A percentile compares a stretch with the other conserved stretches of the same genome.
Evolutionary conservation across 306 rosid species (phyloP).

Genomic region (Prunus armeniaca): DNA sequence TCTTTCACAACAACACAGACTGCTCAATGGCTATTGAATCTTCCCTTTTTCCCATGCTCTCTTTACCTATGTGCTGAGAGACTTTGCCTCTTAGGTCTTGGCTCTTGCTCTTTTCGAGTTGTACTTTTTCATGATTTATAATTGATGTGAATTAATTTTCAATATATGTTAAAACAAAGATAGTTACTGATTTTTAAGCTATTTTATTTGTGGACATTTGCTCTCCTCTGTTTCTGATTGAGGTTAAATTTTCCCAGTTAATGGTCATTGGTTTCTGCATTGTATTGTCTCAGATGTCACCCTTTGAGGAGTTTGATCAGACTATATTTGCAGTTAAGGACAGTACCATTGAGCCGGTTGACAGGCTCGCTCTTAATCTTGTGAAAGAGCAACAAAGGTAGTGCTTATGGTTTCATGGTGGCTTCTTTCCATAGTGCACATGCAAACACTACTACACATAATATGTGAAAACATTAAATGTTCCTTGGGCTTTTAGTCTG

Average conservation of each 20-base stretch:
- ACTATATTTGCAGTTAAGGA: conserved; percentile 65
- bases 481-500: neutral
- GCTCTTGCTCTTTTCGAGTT: no score
- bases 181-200: no score
- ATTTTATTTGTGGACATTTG: neutral
- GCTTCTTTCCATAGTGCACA: neutral
- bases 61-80: no score
- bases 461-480: neutral
- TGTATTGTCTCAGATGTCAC: conserved; percentile 59
- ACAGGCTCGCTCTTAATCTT: conserved; percentile 60
- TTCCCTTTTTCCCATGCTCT: no score
- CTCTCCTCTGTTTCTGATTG: neutral
- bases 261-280: conserved; percentile 21
- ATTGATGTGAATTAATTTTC: no score
- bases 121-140: no score
- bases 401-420: neutral
- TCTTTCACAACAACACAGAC: no score
- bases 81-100: no score
- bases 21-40: no score
- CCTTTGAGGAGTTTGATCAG: conserved; percentile 89
- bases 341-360: conserved; percentile 60
- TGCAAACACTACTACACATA: neutral
- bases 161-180: no score
- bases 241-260: neutral
- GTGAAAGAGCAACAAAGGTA: conserved; percentile 81